phyloP scores from a whole-genome alignment of 1,284 basidiomycete genomes.

The Rhizopogon parksii region DNA sequence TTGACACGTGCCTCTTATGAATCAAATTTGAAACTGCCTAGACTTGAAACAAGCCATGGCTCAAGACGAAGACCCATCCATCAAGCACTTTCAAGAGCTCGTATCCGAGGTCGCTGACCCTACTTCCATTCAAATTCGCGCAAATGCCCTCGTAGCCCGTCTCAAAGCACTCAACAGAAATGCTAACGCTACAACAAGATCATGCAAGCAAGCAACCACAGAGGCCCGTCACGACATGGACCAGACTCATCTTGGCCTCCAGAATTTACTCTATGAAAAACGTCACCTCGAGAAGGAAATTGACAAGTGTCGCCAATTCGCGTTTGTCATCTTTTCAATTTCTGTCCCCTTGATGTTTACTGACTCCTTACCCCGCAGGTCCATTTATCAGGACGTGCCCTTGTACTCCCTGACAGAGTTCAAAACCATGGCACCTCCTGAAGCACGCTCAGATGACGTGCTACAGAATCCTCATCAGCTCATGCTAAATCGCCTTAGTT shows the following conservation, averaged over 20 bases:
- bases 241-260: conserved; percentile 71
- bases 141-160: conserved; percentile 65
- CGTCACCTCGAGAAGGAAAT: conserved; percentile 79
- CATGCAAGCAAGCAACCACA: conserved; percentile 65
- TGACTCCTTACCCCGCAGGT: conserved; percentile 34
- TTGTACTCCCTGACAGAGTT: conserved; percentile 65
- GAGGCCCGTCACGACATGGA: conserved; percentile 76
- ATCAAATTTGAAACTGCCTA: background rate
- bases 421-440: conserved; percentile 55
- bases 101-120: conserved; percentile 48
- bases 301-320: conserved; percentile 80
- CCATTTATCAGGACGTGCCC: conserved; percentile 75
- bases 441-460: conserved; percentile 52
- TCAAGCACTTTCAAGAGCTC: conserved; percentile 57
- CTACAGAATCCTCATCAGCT: conserved; percentile 66
- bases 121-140: conserved; percentile 49
- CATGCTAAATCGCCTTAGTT: conserved; percentile 74
- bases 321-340: conserved; percentile 42
- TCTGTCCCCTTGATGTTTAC: background rate
- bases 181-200: conserved; percentile 62
- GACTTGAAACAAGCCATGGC: conserved; percentile 11
- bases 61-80: conserved; percentile 38
- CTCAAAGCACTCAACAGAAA: conserved; percentile 69
- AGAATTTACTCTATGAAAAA: conserved; percentile 78
- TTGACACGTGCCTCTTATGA: conserved; percentile 13